These are phyloP conservation scores for Henckelia pumila DNA, from an alignment of 257 asterid species.

Conservation along the genomic window DNA sequence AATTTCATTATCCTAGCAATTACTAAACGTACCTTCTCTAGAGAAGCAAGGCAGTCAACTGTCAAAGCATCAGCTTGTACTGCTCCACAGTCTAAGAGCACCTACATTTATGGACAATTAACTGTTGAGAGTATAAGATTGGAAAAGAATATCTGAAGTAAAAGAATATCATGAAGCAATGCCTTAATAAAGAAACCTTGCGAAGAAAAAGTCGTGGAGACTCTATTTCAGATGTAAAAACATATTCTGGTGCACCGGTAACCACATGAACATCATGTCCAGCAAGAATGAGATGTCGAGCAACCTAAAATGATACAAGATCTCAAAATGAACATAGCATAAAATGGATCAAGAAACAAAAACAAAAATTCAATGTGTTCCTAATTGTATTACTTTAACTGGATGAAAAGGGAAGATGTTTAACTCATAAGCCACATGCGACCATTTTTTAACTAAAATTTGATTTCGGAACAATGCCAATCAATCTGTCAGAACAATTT, in stretches of 20 bases:
- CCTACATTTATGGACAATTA: conserved; percentile 39
- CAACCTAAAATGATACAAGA: conserved; percentile 51
- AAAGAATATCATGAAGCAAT: not conserved
- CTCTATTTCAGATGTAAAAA: conserved; percentile 72
- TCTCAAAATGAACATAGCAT: conserved; percentile 16
- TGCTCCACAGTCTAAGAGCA: conserved; percentile 95
- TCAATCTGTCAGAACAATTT: not conserved
- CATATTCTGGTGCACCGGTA: conserved; percentile 95
- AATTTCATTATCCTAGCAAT: conserved; percentile 3
- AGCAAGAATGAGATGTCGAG: conserved; percentile 84
- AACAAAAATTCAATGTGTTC: conserved; percentile 1
- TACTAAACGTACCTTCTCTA: conserved; percentile 61
- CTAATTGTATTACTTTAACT: not conserved
- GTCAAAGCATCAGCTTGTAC: conserved; percentile 99
- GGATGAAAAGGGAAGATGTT: not conserved
- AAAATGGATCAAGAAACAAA: not conserved
- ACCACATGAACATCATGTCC: conserved; percentile 96
- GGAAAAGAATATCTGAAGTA: not conserved
- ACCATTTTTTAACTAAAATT: not conserved
- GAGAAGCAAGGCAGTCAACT: conserved; percentile 96
- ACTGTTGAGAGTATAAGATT: not conserved
- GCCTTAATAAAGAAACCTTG: conserved; percentile 46
- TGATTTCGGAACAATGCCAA: not conserved
- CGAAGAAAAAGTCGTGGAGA: conserved; percentile 86
- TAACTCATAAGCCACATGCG: not conserved